Percentiles rank a stretch among this genome's conserved stretches.
These are phyloP conservation scores for Coccomyxa subellipsoidea DNA, from an alignment of 163 green algal species.

Conservation along the genomic window DNA sequence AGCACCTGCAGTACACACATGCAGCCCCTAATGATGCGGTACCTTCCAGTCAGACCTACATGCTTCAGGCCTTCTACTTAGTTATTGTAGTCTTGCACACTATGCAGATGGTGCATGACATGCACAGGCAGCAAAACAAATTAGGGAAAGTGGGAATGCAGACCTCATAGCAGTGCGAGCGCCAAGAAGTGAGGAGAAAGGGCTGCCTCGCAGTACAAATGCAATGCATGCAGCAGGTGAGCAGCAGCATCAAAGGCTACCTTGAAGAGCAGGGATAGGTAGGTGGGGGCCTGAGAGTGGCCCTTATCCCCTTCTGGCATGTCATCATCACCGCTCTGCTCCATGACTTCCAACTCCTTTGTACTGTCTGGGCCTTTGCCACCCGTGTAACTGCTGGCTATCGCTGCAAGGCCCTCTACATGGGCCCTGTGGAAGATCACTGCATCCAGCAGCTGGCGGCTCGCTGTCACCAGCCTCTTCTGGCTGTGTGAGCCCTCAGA, in stretches of 20 bases:
- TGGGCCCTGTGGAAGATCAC: neutral
- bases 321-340: neutral
- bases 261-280: neutral
- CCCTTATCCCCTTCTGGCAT: neutral
- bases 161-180: no score
- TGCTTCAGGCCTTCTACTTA: no score
- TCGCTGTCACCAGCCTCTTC: neutral
- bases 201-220: no score
- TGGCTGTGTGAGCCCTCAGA: constrained; percentile 5
- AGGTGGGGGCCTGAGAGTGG: neutral
- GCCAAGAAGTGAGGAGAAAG: no score
- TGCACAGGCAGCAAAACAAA: no score
- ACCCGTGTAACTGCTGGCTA: neutral
- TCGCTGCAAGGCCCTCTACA: neutral
- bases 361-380: neutral
- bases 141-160: no score
- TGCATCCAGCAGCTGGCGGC: neutral
- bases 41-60: no score
- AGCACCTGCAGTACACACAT: neutral
- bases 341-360: neutral
- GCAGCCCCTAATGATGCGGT: no score
- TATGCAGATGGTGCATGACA: no score
- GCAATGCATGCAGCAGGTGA: no score
- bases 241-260: no score
- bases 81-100: no score